phyloP scores from a whole-genome alignment of 257 asterid genomes.

The Nicotiana otophora region DNA sequence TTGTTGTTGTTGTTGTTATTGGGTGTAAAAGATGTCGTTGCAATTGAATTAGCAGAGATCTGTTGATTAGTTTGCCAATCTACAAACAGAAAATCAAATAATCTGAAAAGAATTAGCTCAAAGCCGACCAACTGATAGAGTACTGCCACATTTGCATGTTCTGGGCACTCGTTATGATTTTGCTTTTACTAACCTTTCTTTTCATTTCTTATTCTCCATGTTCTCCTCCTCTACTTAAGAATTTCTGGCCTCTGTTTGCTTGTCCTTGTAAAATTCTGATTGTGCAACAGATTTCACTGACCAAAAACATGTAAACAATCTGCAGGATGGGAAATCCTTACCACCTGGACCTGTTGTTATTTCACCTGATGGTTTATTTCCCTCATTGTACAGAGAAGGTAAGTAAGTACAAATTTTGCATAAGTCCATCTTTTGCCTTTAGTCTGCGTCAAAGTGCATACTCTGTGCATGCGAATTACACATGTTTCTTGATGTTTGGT shows the following conservation, averaged over 20 bases:
- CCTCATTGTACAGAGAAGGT: conserved; percentile 95
- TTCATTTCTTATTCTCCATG: neutral
- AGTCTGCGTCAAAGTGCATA: neutral
- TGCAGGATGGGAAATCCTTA: conserved; percentile 92
- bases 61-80: neutral
- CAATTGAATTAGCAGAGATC: neutral
- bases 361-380: conserved; percentile 97
- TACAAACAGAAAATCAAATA: neutral
- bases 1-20: no score
- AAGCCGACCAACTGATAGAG: neutral
- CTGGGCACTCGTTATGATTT: neutral
- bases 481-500: neutral
- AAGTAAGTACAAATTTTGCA: conserved; percentile 3
- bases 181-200: neutral
- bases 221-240: neutral
- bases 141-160: neutral
- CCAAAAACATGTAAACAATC: neutral
- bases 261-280: neutral
- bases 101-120: neutral
- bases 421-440: neutral
- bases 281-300: neutral
- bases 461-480: neutral
- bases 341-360: conserved; percentile 99
- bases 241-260: neutral
- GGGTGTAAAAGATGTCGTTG: neutral